Evolutionary conservation across 2,329 filamentous ascomycete species (phyloP), one percentile per base, ranked within the genome.

Genomic region (Aspergillus fumigatus): DNA sequence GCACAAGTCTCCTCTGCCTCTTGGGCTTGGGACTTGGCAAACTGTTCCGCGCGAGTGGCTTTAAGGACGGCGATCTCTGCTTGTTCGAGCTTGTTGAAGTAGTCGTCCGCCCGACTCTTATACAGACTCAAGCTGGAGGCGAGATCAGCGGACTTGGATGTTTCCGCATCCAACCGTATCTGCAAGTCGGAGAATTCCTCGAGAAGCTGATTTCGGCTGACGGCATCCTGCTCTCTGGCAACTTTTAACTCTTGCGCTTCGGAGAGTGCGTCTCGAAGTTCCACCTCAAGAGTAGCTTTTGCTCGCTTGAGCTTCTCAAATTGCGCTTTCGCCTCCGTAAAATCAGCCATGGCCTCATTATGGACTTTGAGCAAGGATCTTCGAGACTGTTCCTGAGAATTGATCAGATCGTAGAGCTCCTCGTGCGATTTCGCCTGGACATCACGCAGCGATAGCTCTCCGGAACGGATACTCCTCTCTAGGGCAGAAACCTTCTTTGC

Each of bases 51-150:
- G 25, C 93, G 85, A 58, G 84, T 88, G 17, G 93, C 93, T 73
- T 97, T 97, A 61, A 99, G 83, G 19, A 97, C 92, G 0, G 92
- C 87, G 63, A 97, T 95, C 73, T 99, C 93, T 17, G 94, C 94
- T 70, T 97, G 93, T 73, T 99, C 93, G 21, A 99, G 84, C 75
- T 96, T 97, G 79, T 86, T 89, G 76, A 97, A 99, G 75, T 99
- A 97, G 71, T 97, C 93, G 69, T 97, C 92, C 3, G 93, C 89
- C 47, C 93, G 87, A 61, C 85, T 86, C 82, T 96, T 97, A 81
- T 97, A 99, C 59, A 97, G 78, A 59, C 86, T 87, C 45, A 97
- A 82, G 71, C 89, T 96, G 3, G 91, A 88, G 7, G 85, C 86
- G 48, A 96, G 86, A 72, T 99, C 93, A 27, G 87, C 84, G 27